phyloP scores from a whole-genome alignment of 441 rosid genomes.

The Flueggea neowawraea region DNA sequence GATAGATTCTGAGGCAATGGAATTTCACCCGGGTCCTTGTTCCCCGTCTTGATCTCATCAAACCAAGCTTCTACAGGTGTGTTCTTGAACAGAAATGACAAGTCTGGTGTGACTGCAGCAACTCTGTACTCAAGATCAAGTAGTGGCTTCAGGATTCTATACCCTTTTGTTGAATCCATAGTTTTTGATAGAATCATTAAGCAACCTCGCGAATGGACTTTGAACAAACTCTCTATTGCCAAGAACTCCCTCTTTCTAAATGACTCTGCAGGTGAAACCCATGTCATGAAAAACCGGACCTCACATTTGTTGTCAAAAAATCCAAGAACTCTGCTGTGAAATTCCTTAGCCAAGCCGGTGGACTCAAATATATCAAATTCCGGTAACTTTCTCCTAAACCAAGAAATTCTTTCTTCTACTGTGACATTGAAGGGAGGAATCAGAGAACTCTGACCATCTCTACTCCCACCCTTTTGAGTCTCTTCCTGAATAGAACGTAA shows the following conservation, averaged over 20 bases:
- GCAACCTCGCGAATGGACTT: slow-evolving; percentile 50
- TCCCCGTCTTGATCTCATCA: slow-evolving; percentile 40
- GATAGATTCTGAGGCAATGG: slow-evolving; percentile 75
- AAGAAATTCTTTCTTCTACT: slow-evolving; percentile 41
- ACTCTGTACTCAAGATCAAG: slow-evolving; percentile 38
- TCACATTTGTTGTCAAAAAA: slow-evolving; percentile 48
- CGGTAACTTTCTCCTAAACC: slow-evolving; percentile 41
- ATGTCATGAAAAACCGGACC: slow-evolving; percentile 70
- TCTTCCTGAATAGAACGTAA: slow-evolving; percentile 24
- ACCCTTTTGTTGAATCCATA: slow-evolving; percentile 50
- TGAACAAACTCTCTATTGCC: slow-evolving; percentile 57
- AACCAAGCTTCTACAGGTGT: slow-evolving; percentile 72
- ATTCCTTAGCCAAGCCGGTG: slow-evolving; percentile 34
- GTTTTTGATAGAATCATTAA: slow-evolving; percentile 61
- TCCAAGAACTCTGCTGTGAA: slow-evolving; percentile 42
- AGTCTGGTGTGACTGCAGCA: slow-evolving; percentile 55
- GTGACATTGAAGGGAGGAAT: slow-evolving; percentile 43
- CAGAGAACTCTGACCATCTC: slow-evolving; percentile 18
- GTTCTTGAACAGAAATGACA: slow-evolving; percentile 43
- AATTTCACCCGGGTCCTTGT: slow-evolving; percentile 60
- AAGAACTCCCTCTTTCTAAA: slow-evolving; percentile 52
- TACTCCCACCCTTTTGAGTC: slow-evolving; percentile 6
- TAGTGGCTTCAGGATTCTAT: slow-evolving; percentile 39
- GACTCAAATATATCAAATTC: slow-evolving; percentile 52
- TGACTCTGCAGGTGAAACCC: slow-evolving; percentile 57